A percentile compares a stretch with the other conserved stretches of the same genome.
Conservation (phyloP, 305 asterid genomes). For the Solanum hybrid region DNA sequence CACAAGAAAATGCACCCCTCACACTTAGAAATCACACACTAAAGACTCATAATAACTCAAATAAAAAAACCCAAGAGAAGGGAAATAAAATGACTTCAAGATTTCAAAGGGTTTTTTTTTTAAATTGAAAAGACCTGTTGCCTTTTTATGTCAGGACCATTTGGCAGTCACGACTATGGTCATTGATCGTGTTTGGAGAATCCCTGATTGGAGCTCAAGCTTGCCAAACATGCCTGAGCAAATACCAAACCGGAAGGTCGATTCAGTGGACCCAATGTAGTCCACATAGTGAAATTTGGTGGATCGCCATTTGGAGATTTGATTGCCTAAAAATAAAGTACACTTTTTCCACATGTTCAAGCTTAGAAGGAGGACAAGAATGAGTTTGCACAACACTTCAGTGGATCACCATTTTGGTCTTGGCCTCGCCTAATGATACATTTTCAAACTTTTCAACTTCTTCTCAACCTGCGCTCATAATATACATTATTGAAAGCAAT, state of each 20-base stretch:
- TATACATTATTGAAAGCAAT: too few relatives aligned
- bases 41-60: background rate
- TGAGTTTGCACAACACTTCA: background rate
- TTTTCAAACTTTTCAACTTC: background rate
- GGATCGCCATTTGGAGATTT: background rate
- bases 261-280: background rate
- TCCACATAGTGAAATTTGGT: background rate
- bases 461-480: too few relatives aligned
- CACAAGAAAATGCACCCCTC: background rate
- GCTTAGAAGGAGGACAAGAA: background rate
- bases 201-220: background rate
- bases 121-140: background rate
- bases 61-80: background rate
- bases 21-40: background rate
- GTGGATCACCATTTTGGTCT: background rate
- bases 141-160: background rate
- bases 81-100: background rate
- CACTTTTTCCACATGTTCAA: background rate
- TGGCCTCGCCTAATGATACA: background rate
- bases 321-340: background rate
- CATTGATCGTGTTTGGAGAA: background rate
- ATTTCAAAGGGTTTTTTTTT: background rate
- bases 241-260: background rate
- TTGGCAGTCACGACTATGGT: background rate
- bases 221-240: background rate